Percentiles rank a stretch among this genome's conserved stretches.
phyloP scores from a whole-genome alignment of 371 early-diverging fungal species.

The Capniomyces stellatus region DNA sequence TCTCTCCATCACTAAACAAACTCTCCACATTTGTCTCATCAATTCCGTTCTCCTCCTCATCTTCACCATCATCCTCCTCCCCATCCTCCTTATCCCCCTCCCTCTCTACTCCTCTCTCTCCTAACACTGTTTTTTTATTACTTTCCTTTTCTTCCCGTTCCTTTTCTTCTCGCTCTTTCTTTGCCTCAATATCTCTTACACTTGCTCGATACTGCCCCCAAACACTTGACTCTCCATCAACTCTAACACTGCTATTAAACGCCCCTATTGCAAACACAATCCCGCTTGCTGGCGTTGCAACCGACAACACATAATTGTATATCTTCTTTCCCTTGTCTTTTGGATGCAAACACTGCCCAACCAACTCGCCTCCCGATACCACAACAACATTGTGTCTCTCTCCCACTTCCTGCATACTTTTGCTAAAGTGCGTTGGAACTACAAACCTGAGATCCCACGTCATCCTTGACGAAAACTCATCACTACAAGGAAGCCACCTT shows the following conservation, averaged over 20 bases:
- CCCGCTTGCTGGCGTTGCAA: conserved; percentile 45
- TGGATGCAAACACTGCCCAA: conserved; percentile 12
- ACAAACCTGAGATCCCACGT: conserved; percentile 77
- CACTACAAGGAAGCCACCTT: conserved; percentile 78
- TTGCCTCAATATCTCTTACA: too few relatives aligned
- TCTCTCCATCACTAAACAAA: conserved; percentile 24
- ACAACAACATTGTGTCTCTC: conserved; percentile 4
- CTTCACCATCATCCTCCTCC: conserved; percentile 28
- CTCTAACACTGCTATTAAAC: conserved; percentile 26
- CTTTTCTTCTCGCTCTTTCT: neutral
- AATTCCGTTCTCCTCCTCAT: conserved; percentile 23
- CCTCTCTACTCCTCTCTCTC: too few relatives aligned
- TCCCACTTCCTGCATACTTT: neutral
- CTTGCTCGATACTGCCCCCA: conserved; percentile 4
- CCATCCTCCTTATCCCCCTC: conserved; percentile 7
- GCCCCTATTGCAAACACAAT: conserved; percentile 61
- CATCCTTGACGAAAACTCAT: conserved; percentile 46
- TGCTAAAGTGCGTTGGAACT: conserved; percentile 33
- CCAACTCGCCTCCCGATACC: conserved; percentile 15
- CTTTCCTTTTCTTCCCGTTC: conserved; percentile 19
- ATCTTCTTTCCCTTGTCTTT: conserved; percentile 21
- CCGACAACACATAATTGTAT: conserved; percentile 37
- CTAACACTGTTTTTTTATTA: neutral
- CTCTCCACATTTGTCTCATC: conserved; percentile 18
- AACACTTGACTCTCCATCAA: conserved; percentile 15